Percentiles rank a stretch among this genome's conserved stretches.
Evolutionary conservation across 495 filamentous ascomycete genomes (phyloP).

Genomic region (Xylaria nigripes): DNA sequence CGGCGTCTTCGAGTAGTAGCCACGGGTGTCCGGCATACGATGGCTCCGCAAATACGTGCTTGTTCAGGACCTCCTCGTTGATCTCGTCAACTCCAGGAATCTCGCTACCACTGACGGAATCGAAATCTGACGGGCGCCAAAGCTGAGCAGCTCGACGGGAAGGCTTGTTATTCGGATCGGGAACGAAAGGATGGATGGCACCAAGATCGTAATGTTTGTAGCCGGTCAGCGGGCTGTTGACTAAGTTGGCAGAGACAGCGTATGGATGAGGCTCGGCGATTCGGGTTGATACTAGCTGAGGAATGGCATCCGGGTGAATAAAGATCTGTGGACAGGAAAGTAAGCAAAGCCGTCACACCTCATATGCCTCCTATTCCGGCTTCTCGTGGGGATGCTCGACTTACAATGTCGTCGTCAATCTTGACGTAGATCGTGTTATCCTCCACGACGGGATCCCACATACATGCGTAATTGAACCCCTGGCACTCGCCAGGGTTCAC

Average conservation of each 20-base stretch:
- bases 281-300: conserved; percentile 45
- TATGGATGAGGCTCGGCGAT: conserved; percentile 38
- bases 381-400: neutral
- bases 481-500: conserved; percentile 19
- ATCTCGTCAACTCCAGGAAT: conserved; percentile 10
- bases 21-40: conserved; percentile 37
- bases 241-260: conserved; percentile 46
- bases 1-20: conserved; percentile 29
- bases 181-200: conserved; percentile 38
- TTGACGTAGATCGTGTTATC: conserved; percentile 43
- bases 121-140: conserved; percentile 23
- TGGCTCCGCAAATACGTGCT: conserved; percentile 20
- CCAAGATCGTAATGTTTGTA: conserved; percentile 41
- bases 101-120: conserved; percentile 4
- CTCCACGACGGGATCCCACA: conserved; percentile 29
- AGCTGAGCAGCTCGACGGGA: conserved; percentile 15
- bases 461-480: conserved; percentile 24
- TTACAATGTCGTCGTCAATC: conserved; percentile 48
- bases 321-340: conserved; percentile 26
- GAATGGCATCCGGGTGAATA: conserved; percentile 46
- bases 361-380: neutral
- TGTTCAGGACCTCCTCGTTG: conserved; percentile 12
- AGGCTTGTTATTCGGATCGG: conserved; percentile 27
- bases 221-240: conserved; percentile 39
- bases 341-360: conserved; percentile 4